phyloP scores from a whole-genome alignment of 2,329 filamentous ascomycete species.

The Drechslera avenae region DNA sequence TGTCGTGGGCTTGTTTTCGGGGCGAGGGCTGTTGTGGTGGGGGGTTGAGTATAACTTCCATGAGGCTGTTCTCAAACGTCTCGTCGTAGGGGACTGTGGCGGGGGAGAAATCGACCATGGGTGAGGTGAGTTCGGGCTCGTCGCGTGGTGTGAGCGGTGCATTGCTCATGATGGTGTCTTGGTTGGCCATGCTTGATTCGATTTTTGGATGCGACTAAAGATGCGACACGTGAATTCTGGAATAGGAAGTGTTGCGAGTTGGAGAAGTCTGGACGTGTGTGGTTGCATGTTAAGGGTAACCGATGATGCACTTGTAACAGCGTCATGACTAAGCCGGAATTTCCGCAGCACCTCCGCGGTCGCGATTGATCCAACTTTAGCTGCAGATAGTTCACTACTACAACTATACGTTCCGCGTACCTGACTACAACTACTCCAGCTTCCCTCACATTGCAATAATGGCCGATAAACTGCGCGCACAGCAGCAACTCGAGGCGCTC shows the following conservation, averaged over 20 bases:
- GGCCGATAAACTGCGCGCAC: slow-evolving; percentile 97
- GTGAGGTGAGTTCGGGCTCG: slow-evolving; percentile 35
- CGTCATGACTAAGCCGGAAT: slow-evolving; percentile 11
- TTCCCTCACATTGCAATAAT: slow-evolving; percentile 24
- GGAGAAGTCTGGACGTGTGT: neutral
- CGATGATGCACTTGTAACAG: slow-evolving; percentile 3
- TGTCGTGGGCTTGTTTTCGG: slow-evolving; percentile 19
- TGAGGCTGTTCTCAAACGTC: slow-evolving; percentile 53
- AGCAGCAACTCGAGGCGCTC: slow-evolving; percentile 95
- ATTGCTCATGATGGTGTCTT: slow-evolving; percentile 32
- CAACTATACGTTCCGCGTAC: neutral
- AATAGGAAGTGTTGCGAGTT: neutral
- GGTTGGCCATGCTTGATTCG: slow-evolving; percentile 21
- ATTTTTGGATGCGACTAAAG: neutral
- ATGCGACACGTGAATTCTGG: neutral
- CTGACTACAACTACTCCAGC: neutral
- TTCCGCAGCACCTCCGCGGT: slow-evolving; percentile 15
- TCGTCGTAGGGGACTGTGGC: slow-evolving; percentile 52
- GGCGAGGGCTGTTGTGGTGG: slow-evolving; percentile 31
- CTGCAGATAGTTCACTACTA: neutral
- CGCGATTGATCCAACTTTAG: slow-evolving; percentile 5
- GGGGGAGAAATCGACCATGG: slow-evolving; percentile 50
- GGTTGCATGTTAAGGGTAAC: neutral
- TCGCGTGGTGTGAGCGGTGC: slow-evolving; percentile 43
- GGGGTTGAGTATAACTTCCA: slow-evolving; percentile 47